Percentiles rank a stretch among this genome's conserved stretches.
Conservation (phyloP, 2,329 filamentous ascomycete species). For the Aspergillus neotritici region DNA sequence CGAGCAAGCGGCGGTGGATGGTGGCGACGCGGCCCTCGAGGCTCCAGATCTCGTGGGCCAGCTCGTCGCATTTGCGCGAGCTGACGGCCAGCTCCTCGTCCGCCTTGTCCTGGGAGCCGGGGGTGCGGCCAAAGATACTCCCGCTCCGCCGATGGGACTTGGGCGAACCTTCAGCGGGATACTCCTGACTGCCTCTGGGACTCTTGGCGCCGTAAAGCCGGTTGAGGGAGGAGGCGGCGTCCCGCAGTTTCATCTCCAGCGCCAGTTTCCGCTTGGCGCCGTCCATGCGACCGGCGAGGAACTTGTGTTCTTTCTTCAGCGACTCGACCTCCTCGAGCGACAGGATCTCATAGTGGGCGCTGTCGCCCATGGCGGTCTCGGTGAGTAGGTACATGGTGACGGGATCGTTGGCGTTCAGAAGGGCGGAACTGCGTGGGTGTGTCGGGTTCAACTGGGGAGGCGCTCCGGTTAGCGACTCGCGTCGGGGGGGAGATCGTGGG, state of each 20-base stretch:
- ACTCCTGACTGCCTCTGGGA: constrained; percentile 46
- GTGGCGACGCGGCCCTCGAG: constrained; percentile 72
- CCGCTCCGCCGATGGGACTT: constrained; percentile 51
- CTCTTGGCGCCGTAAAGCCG: constrained; percentile 66
- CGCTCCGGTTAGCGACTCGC: background rate
- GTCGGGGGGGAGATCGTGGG: constrained; percentile 1
- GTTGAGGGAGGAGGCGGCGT: constrained; percentile 82
- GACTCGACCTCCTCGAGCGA: constrained; percentile 87
- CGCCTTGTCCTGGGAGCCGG: constrained; percentile 46
- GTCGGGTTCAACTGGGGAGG: constrained; percentile 48
- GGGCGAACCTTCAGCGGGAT: constrained; percentile 29
- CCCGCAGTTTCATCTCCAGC: constrained; percentile 88
- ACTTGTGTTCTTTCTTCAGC: constrained; percentile 78
- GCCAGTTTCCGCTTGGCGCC: constrained; percentile 75
- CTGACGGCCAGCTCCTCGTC: constrained; percentile 70
- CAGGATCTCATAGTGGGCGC: constrained; percentile 75
- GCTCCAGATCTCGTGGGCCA: constrained; percentile 72
- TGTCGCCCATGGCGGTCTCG: constrained; percentile 87
- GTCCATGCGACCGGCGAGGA: constrained; percentile 70
- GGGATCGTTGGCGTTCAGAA: constrained; percentile 48
- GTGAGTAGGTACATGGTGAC: constrained; percentile 86
- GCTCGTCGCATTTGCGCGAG: constrained; percentile 76
- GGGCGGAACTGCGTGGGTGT: constrained; percentile 32
- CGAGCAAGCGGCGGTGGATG: constrained; percentile 68
- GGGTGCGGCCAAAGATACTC: constrained; percentile 45